These are phyloP conservation scores for Lichtheimia ornata DNA, from an alignment of 371 early-diverging fungal species.

Conservation along the genomic window DNA sequence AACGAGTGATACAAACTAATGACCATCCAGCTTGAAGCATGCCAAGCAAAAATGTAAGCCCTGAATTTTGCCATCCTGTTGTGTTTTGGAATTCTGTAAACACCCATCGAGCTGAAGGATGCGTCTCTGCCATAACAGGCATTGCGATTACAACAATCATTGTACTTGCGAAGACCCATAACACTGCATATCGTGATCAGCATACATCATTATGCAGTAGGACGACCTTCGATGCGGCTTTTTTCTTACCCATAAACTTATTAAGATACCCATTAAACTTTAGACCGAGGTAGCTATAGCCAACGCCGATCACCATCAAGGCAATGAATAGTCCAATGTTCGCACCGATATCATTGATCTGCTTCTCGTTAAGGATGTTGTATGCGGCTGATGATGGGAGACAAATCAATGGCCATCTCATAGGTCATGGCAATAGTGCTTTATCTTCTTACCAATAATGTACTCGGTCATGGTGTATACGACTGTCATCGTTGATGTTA, in stretches of 20 bases:
- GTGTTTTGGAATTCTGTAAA: slow-evolving; percentile 37
- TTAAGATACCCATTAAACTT: slow-evolving; percentile 29
- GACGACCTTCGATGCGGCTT: too few relatives aligned
- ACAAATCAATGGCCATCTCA: not conserved
- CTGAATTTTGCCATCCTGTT: slow-evolving; percentile 33
- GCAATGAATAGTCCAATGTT: slow-evolving; percentile 34
- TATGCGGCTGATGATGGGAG: slow-evolving; percentile 11
- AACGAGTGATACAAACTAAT: slow-evolving; percentile 11
- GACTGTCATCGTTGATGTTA: slow-evolving; percentile 30
- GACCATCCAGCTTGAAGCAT: slow-evolving; percentile 44
- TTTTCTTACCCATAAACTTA: slow-evolving; percentile 24
- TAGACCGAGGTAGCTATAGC: slow-evolving; percentile 27
- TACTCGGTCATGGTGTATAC: slow-evolving; percentile 32
- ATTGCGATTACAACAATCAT: slow-evolving; percentile 33
- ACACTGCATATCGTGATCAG: slow-evolving; percentile 12
- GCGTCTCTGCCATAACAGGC: slow-evolving; percentile 36
- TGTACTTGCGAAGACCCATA: slow-evolving; percentile 34
- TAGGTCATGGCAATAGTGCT: slow-evolving; percentile 3
- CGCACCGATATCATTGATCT: slow-evolving; percentile 26
- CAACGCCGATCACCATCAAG: slow-evolving; percentile 22
- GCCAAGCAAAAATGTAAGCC: slow-evolving; percentile 40
- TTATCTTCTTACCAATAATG: slow-evolving; percentile 19
- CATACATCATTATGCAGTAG: too few relatives aligned
- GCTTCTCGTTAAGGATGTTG: slow-evolving; percentile 17
- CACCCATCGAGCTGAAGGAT: slow-evolving; percentile 34